Base-by-base conservation (phyloP, 2,329 filamentous ascomycete species). In the Drechslerella coelobrocha region DNA sequence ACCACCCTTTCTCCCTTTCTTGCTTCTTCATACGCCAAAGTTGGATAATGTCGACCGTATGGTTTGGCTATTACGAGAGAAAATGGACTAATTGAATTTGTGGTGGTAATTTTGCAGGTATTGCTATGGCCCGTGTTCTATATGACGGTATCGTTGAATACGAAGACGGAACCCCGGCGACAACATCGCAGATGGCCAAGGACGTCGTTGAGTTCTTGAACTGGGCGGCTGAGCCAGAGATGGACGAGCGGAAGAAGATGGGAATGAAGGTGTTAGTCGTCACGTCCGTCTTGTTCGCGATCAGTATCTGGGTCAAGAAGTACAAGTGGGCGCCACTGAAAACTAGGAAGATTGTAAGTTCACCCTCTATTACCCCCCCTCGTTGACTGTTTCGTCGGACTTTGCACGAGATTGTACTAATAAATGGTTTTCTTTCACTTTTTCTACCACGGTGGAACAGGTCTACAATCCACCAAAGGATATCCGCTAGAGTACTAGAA, bases 171-270 rank as follows among this genome's bases (percentile, higher is more conserved):
- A 99, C 94, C 43, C 90, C 92, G 56, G 94, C 94, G 53, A 91
- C 93, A 73, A 92, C 92, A 75, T 97, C 93, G 73, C 94, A 99
- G 84, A 99, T 99, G 94, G 94, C 94, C 81, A 99, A 99, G 88
- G 94, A 99, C 77, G 94, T 99, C 72, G 88, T 90, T 72, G 94
- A 99, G 83, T 99, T 99, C 84, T 86, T 99, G 79, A 97, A 99
- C 88, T 99, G 94, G 94, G 86, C 94, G 60, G 92, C 94, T 66
- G 94, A 99, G 84, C 94, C 94, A 52, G 94, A 99, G 85, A 96
- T 97, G 92, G 94, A 99, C 79, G 89, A 97, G 80, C 90, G 94
- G 79, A 99, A 99, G 90, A 94, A 92, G 84, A 99, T 97, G 94
- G 94, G 94, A 78, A 88, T 96, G 86, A 97, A 99, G 88, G 90